These are phyloP conservation scores for slime mould (Dictyostelium discoideum) DNA, from an alignment of 78 protist species.

Conservation along the genomic window DNA sequence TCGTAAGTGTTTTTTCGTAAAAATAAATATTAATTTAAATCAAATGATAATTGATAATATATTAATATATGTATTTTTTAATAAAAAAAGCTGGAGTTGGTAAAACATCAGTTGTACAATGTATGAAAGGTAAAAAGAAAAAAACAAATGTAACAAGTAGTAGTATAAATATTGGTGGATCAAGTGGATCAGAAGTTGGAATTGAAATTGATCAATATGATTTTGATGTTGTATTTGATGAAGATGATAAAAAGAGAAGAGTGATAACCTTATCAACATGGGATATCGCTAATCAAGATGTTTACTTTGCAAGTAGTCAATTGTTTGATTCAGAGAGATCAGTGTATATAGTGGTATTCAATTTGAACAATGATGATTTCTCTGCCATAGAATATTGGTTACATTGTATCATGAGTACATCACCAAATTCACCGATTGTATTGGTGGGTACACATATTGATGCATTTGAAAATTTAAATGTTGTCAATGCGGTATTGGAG, in stretches of 20 bases:
- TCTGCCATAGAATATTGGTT: conserved; percentile 77
- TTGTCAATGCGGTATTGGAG: conserved; percentile 30
- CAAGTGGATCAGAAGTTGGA: conserved; percentile 6
- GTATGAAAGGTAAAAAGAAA: conserved; percentile 59
- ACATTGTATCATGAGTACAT: conserved; percentile 22
- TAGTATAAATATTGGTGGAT: not conserved
- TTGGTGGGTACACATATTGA: conserved; percentile 85
- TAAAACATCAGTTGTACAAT: conserved; percentile 49
- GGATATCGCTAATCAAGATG: conserved; percentile 75
- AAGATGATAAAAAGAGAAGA: conserved; percentile 61
- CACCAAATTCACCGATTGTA: conserved; percentile 76
- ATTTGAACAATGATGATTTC: conserved; percentile 30
- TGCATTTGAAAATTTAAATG: conserved; percentile 6
- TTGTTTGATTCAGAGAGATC: conserved; percentile 69
- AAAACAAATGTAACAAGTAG: conserved; percentile 2
- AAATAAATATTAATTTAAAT: not conserved
- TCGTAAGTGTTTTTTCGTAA: conserved; percentile 7
- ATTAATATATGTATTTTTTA: not conserved
- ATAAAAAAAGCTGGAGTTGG: conserved; percentile 45
- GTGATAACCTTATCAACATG: conserved; percentile 56
- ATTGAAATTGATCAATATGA: conserved; percentile 74
- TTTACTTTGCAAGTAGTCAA: conserved; percentile 76
- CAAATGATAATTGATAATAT: too few species aligned
- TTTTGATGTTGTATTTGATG: conserved; percentile 62
- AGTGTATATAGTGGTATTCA: conserved; percentile 62